Conservation (phyloP, 345 rosid genomes). For the Syzygium aqueum region DNA sequence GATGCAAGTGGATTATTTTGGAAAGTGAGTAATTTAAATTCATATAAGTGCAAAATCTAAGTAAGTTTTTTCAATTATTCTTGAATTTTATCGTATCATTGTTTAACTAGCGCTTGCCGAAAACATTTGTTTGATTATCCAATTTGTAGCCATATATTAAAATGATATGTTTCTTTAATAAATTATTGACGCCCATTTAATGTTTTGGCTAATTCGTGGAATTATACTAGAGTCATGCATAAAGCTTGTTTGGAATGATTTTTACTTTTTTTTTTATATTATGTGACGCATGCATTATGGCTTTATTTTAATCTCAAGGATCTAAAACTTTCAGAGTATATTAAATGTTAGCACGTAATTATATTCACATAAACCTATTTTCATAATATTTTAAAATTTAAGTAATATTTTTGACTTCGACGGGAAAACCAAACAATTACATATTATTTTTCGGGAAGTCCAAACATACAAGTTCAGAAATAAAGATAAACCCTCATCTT, state of each 20-base stretch:
- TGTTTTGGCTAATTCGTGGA: neutral
- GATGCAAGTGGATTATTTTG: neutral
- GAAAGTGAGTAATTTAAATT: neutral
- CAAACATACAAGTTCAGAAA: too few relatives aligned
- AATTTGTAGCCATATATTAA: neutral
- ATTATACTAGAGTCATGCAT: neutral
- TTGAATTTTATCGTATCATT: too few relatives aligned
- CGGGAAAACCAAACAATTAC: too few relatives aligned
- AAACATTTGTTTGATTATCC: too few relatives aligned
- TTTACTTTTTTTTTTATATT: too few relatives aligned
- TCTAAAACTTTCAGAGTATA: neutral
- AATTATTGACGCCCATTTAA: neutral
- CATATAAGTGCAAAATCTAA: neutral
- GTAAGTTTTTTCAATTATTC: too few relatives aligned
- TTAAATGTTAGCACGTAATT: neutral
- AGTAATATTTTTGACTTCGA: neutral
- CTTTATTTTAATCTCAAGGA: neutral
- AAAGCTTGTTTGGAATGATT: too few relatives aligned
- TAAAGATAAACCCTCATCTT: too few relatives aligned
- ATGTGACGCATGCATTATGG: neutral
- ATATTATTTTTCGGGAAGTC: neutral
- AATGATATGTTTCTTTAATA: neutral
- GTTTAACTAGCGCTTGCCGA: too few relatives aligned
- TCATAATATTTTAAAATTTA: neutral
- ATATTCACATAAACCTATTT: too few relatives aligned